phyloP scores from a whole-genome alignment of 805 yeast genomes.

The Yamadazyma scolyti region DNA sequence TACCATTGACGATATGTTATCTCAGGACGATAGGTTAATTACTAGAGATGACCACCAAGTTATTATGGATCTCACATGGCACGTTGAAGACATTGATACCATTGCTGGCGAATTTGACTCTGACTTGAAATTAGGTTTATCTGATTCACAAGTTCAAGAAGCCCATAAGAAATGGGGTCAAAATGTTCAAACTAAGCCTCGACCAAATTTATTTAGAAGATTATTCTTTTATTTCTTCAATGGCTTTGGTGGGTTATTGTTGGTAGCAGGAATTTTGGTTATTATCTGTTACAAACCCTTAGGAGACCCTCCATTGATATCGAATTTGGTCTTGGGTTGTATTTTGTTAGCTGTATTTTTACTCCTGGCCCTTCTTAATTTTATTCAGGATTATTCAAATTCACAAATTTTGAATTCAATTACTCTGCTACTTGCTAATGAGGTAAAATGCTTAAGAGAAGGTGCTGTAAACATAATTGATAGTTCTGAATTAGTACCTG shows the following conservation, averaged over 20 bases:
- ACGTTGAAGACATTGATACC: constrained; percentile 19
- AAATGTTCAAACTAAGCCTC: constrained; percentile 37
- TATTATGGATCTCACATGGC: constrained; percentile 27
- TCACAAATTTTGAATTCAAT: constrained; percentile 48
- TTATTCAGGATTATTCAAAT: constrained; percentile 45
- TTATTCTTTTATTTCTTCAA: constrained; percentile 41
- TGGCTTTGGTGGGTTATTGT: constrained; percentile 44
- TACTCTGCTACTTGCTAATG: constrained; percentile 38
- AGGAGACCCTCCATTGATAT: constrained; percentile 42
- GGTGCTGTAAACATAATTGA: constrained; percentile 22
- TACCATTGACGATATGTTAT: constrained; percentile 23
- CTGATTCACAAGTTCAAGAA: constrained; percentile 8
- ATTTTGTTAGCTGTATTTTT: constrained; percentile 37
- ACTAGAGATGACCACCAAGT: constrained; percentile 11
- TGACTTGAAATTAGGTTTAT: constrained; percentile 19
- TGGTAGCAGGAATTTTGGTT: constrained; percentile 40
- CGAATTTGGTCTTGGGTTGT: constrained; percentile 43
- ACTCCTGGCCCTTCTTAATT: constrained; percentile 42
- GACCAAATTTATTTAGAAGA: constrained; percentile 26
- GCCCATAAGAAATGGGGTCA: constrained; percentile 24
- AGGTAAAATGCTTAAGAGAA: constrained; percentile 32
- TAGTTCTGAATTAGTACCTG: constrained; percentile 40
- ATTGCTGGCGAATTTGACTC: constrained; percentile 20
- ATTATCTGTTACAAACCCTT: constrained; percentile 45
- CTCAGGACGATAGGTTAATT: neutral